These are phyloP conservation scores for Stachybotrys chlorohalonatus DNA, from an alignment of 2,329 filamentous ascomycete genomes.

Conservation along the genomic window DNA sequence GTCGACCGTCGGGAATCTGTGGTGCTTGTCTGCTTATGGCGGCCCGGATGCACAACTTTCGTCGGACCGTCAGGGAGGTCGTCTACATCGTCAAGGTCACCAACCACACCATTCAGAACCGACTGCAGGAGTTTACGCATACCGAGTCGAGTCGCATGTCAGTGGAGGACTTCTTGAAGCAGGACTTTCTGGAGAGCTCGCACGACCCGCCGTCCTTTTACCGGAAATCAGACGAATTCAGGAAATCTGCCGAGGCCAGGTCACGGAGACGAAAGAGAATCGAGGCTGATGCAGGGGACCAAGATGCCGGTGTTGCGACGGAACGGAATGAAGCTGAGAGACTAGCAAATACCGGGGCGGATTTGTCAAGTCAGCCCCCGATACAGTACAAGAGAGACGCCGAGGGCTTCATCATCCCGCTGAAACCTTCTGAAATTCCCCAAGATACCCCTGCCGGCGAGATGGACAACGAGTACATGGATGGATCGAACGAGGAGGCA, in stretches of 20 bases:
- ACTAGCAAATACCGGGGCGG: conserved; percentile 19
- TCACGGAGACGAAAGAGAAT: conserved; percentile 34
- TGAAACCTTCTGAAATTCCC: conserved; percentile 30
- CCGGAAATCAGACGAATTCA: conserved; percentile 51
- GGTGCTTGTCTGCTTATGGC: conserved; percentile 91
- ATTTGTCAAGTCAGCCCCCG: conserved; percentile 23
- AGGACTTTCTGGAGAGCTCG: conserved; percentile 60
- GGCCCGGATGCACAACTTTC: conserved; percentile 96
- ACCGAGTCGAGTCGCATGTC: conserved; percentile 80
- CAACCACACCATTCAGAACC: conserved; percentile 84
- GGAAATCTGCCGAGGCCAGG: conserved; percentile 42
- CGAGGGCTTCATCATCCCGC: conserved; percentile 60
- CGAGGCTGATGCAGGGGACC: conserved; percentile 19
- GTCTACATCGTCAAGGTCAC: conserved; percentile 98
- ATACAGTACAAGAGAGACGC: conserved; percentile 44
- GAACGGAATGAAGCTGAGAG: conserved; percentile 6
- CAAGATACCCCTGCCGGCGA: conserved; percentile 18
- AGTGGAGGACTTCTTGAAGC: conserved; percentile 73
- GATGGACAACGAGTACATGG: conserved; percentile 4
- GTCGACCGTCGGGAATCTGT: conserved; percentile 86
- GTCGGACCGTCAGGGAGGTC: conserved; percentile 83
- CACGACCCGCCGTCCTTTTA: conserved; percentile 82
- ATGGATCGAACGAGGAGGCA: conserved; percentile 14
- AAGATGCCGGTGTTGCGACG: conserved; percentile 9
- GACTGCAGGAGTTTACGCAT: conserved; percentile 82